Conservation (phyloP, 139 green algal genomes). For the Picochlorum sp. region DNA sequence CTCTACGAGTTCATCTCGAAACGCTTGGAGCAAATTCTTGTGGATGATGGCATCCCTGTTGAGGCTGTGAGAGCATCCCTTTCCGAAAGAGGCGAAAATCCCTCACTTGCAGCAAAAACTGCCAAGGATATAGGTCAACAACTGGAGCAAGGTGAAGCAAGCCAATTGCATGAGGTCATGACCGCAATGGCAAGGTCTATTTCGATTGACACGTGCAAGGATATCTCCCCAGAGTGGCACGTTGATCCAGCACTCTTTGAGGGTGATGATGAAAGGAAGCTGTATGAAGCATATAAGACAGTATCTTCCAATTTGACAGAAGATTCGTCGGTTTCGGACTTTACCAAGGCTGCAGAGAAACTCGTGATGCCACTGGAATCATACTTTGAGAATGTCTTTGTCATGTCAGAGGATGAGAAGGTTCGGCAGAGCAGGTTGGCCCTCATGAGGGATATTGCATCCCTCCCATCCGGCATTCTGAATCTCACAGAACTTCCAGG, state of each 20-base stretch:
- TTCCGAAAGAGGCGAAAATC: constrained; percentile 62
- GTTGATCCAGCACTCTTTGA: constrained; percentile 65
- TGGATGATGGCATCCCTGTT: constrained; percentile 54
- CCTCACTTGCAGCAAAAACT: constrained; percentile 55
- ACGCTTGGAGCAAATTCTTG: constrained; percentile 88
- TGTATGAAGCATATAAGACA: constrained; percentile 44
- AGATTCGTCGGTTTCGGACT: constrained; percentile 42
- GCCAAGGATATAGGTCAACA: constrained; percentile 57
- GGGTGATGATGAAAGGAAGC: constrained; percentile 58
- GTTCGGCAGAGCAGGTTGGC: constrained; percentile 78
- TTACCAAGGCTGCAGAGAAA: constrained; percentile 40
- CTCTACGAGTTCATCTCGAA: constrained; percentile 27
- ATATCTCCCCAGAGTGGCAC: constrained; percentile 31
- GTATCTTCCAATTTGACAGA: constrained; percentile 19
- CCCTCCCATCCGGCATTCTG: constrained; percentile 68
- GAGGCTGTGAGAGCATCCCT: constrained; percentile 81
- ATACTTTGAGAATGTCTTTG: constrained; percentile 92
- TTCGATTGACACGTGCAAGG: constrained; percentile 80
- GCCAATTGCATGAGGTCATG: constrained; percentile 63
- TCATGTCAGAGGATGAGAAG: constrained; percentile 78
- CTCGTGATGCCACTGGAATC: constrained; percentile 64
- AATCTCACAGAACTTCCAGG: constrained; percentile 86
- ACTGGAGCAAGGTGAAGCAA: constrained; percentile 32
- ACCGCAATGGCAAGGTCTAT: constrained; percentile 66
- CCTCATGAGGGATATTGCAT: constrained; percentile 69